phyloP scores from a whole-genome alignment of 2,329 filamentous ascomycete species.

The Orbilia quercus region DNA sequence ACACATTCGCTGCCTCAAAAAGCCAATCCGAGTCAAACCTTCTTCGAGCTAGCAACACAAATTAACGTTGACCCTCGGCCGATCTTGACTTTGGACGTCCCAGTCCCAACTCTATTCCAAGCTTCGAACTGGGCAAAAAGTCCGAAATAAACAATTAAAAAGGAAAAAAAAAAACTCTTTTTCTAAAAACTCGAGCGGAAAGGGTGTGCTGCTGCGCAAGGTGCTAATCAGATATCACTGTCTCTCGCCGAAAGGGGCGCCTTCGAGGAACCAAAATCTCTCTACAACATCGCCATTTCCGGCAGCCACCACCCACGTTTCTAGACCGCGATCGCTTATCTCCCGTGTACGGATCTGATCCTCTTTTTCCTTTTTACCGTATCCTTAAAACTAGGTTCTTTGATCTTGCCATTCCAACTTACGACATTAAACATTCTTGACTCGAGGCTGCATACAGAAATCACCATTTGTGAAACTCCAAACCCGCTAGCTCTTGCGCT shows the following conservation, averaged over 20 bases:
- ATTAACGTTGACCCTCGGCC: neutral
- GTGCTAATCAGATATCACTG: no score
- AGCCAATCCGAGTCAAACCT: no score
- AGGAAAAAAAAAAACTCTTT: constrained; percentile 6
- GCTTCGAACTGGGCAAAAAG: neutral
- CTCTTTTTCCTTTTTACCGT: neutral
- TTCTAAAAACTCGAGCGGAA: neutral
- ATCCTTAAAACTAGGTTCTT: neutral
- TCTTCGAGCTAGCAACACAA: no score
- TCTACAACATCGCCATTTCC: constrained; percentile 54
- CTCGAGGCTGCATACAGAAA: constrained; percentile 11
- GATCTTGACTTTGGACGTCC: neutral
- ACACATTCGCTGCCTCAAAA: no score
- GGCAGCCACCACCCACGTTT: constrained; percentile 56
- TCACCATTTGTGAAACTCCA: neutral
- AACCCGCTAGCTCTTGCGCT: neutral
- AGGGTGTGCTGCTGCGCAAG: neutral
- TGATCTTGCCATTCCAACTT: constrained; percentile 33
- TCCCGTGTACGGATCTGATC: constrained; percentile 52
- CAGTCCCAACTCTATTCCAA: neutral
- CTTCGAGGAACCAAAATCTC: constrained; percentile 19
- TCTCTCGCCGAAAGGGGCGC: constrained; percentile 8
- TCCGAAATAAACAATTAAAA: constrained; percentile 8
- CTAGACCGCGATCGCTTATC: constrained; percentile 52
- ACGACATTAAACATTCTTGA: constrained; percentile 27